These are phyloP conservation scores for Elongisporangium anandrum DNA, from an alignment of 352 stramenopile genomes.

Conservation along the genomic window DNA sequence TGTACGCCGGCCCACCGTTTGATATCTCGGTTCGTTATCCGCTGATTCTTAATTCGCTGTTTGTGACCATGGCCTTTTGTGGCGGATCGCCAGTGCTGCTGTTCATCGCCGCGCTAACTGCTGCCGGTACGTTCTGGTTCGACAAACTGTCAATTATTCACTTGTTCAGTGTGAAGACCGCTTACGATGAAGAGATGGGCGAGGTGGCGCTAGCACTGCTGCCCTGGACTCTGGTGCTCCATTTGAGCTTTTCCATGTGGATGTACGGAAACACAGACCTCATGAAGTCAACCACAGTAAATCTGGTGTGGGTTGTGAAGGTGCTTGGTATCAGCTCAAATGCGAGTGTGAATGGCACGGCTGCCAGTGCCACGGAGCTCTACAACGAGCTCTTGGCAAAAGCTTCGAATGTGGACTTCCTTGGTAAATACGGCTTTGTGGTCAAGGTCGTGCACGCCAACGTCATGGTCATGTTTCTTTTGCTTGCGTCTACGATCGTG, in stretches of 20 bases:
- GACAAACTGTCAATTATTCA: conserved; percentile 82
- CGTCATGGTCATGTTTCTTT: conserved; percentile 66
- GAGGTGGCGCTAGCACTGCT: conserved; percentile 49
- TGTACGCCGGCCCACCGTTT: conserved; percentile 72
- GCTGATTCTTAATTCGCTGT: conserved; percentile 80
- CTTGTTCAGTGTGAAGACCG: conserved; percentile 72
- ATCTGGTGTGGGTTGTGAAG: conserved; percentile 36
- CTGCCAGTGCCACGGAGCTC: conserved; percentile 21
- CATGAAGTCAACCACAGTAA: conserved; percentile 46
- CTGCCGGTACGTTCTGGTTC: conserved; percentile 64
- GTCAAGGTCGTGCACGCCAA: conserved; percentile 71
- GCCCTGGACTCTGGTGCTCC: conserved; percentile 65
- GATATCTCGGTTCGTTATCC: conserved; percentile 79
- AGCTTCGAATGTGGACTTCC: conserved; percentile 37
- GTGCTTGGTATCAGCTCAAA: conserved; percentile 28
- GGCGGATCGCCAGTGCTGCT: conserved; percentile 75
- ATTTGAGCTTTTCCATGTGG: conserved; percentile 75
- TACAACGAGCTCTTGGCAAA: conserved; percentile 42
- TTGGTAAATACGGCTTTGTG: conserved; percentile 52
- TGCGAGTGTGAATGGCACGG: conserved; percentile 16
- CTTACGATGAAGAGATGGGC: conserved; percentile 76
- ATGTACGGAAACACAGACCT: conserved; percentile 82
- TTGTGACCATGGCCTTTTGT: conserved; percentile 81
- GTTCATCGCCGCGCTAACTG: conserved; percentile 67
- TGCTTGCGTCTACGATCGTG: conserved; percentile 44